Conservation (phyloP, 306 rosid genomes). For the Psophocarpus tetragonolobus region DNA sequence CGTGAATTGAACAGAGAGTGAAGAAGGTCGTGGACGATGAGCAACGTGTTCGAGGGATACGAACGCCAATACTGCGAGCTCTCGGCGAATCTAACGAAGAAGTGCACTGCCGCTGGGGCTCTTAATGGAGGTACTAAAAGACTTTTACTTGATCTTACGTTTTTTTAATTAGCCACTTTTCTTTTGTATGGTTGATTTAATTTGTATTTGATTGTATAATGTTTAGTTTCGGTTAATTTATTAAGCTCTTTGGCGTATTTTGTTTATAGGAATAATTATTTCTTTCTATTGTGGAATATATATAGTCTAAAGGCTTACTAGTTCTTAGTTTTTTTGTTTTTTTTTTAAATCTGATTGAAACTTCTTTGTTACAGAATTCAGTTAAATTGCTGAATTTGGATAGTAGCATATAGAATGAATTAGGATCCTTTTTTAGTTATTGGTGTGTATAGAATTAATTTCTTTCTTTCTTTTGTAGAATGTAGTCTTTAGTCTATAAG, state of each 20-base stretch:
- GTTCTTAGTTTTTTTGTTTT: neutral
- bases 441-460: constrained; percentile 22
- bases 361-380: neutral
- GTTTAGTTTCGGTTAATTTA: neutral
- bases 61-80: constrained; percentile 89
- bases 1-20: constrained; percentile 33
- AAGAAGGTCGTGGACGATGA: constrained; percentile 54
- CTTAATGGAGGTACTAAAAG: constrained; percentile 70
- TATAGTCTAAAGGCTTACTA: neutral
- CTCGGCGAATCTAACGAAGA: constrained; percentile 73
- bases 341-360: neutral
- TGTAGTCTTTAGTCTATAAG: neutral
- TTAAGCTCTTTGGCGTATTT: neutral
- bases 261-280: neutral
- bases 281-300: neutral
- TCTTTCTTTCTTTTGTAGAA: neutral
- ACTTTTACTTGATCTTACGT: constrained; percentile 21
- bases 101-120: constrained; percentile 63
- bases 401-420: neutral
- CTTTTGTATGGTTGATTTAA: neutral
- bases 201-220: constrained; percentile 8
- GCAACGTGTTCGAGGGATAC: constrained; percentile 79
- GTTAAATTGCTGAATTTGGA: constrained; percentile 14
- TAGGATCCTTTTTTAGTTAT: constrained; percentile 16
- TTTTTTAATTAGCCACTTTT: neutral